Conservation (phyloP, 2,329 filamentous ascomycete species). For the Xylariaceae sp. region DNA sequence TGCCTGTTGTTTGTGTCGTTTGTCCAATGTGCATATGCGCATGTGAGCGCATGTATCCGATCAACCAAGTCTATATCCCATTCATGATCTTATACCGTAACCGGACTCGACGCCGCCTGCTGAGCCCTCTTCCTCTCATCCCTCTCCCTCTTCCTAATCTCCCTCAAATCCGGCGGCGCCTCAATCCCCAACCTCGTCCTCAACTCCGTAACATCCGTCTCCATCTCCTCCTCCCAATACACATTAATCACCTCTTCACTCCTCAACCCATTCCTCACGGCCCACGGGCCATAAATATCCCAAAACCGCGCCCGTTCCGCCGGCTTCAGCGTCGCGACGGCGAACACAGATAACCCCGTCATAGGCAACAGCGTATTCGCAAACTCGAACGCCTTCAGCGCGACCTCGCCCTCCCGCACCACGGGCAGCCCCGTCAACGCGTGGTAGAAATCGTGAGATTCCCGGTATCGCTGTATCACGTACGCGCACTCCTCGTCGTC, state of each 20-base stretch:
- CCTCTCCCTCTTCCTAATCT: slow-evolving; percentile 65
- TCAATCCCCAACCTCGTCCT: slow-evolving; percentile 75
- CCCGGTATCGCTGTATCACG: slow-evolving; percentile 96
- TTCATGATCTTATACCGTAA: too few relatives aligned
- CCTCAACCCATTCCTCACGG: slow-evolving; percentile 71
- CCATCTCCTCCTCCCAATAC: slow-evolving; percentile 94
- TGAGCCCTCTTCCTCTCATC: slow-evolving; percentile 63
- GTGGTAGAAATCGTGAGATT: slow-evolving; percentile 98
- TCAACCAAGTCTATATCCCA: not conserved
- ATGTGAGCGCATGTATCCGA: not conserved
- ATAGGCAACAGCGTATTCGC: slow-evolving; percentile 91
- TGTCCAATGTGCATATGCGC: not conserved
- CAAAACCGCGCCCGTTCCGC: slow-evolving; percentile 73
- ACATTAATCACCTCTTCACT: slow-evolving; percentile 85
- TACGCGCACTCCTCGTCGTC: slow-evolving; percentile 95
- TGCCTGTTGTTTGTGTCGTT: not conserved
- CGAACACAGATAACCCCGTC: slow-evolving; percentile 81
- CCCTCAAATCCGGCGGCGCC: slow-evolving; percentile 77
- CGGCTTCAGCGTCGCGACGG: slow-evolving; percentile 79
- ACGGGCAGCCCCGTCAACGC: slow-evolving; percentile 86
- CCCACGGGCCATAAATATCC: slow-evolving; percentile 81
- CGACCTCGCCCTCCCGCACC: slow-evolving; percentile 91
- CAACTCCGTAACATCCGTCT: slow-evolving; percentile 74
- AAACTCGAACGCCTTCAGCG: slow-evolving; percentile 97
- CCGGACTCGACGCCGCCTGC: slow-evolving; percentile 32